Evolutionary conservation across 768 basidiomycete genomes (phyloP).

Genomic region (Crepidotus variabilis): DNA sequence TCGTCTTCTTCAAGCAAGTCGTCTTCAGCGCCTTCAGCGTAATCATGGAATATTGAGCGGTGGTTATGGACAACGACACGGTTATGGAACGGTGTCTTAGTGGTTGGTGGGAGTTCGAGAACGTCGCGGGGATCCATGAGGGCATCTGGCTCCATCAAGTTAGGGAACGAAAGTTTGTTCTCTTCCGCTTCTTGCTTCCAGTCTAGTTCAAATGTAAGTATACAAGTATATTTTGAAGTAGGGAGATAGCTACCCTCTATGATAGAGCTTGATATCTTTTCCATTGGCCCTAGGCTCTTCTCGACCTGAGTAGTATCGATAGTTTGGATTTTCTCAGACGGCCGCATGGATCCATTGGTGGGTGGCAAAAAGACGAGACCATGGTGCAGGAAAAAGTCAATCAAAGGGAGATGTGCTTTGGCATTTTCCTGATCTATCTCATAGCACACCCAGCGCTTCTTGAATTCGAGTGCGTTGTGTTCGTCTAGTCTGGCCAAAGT

Average conservation of each 20-base stretch:
- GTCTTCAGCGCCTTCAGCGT: constrained; percentile 28
- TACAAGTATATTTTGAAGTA: too few relatives aligned
- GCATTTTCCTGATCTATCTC: constrained; percentile 15
- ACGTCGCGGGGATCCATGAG: constrained; percentile 59
- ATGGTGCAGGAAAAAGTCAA: constrained; percentile 18
- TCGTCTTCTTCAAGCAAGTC: constrained; percentile 27
- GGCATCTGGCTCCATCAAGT: constrained; percentile 61
- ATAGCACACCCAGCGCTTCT: constrained; percentile 18
- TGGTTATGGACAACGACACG: constrained; percentile 68
- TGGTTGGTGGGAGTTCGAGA: constrained; percentile 47
- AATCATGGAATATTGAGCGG: constrained; percentile 57
- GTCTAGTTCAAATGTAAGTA: too few relatives aligned
- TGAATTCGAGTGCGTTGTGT: constrained; percentile 15
- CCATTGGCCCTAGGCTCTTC: constrained; percentile 1
- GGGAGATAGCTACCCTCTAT: not conserved
- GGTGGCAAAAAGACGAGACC: constrained; percentile 19
- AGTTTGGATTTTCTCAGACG: constrained; percentile 9
- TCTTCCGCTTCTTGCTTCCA: constrained; percentile 3
- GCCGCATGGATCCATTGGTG: not conserved
- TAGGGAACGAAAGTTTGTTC: constrained; percentile 33
- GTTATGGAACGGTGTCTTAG: constrained; percentile 52
- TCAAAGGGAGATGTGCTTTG: constrained; percentile 12
- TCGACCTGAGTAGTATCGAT: constrained; percentile 10
- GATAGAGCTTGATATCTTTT: not conserved
- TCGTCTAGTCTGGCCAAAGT: constrained; percentile 7